Evolutionary conservation across 2,329 filamentous ascomycete genomes (phyloP), one percentile per base, ranked within the genome.

Genomic region (Cladobotryum mycophilum): DNA sequence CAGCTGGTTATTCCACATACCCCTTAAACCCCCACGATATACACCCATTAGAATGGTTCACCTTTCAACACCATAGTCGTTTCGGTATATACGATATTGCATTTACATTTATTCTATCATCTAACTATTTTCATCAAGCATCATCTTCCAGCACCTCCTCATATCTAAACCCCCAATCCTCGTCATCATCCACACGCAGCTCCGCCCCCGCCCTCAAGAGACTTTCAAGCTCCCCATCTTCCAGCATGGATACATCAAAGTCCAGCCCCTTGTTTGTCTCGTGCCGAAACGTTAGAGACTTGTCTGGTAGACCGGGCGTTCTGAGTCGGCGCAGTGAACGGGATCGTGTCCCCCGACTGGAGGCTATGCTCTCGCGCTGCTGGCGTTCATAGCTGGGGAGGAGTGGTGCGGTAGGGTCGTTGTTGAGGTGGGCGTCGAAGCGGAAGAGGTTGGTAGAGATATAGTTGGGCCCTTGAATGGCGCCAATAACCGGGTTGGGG

Each of bases 401-500:
- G 5, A 84, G 66, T 2, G 76, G 78, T 41, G 61, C 62, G 1
- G 49, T 51, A 0, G 69, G 66, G 40, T 81, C 70, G 2, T 64
- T 61, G 15, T 76, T 59, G 3, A 70, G 56, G 55, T 84, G 81
- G 1, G 72, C 72, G 5, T 81, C 75, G 5, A 53, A 58, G 4
- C 74, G 65, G 58, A 72, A 82, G 2, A 81, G 63, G 1, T 67
- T 66, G 0, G 75, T 73, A 2, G 64, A 56, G 1, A 65, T 53
- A 57, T 85, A 85, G 3, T 65, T 63, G 0, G 75, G 73, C 1
- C 81, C 82, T 58, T 85, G 76, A 2, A 82, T 70, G 5, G 72
- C 77, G 25, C 81, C 81, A 25, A 83, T 64, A 5, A 70, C 70
- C 2, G 68, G 74, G 55, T 80, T 71, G 1, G 64, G 61, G 47